These are phyloP conservation scores for Brasilioporus rufonigricans DNA, from an alignment of 768 basidiomycete genomes.

Conservation along the genomic window DNA sequence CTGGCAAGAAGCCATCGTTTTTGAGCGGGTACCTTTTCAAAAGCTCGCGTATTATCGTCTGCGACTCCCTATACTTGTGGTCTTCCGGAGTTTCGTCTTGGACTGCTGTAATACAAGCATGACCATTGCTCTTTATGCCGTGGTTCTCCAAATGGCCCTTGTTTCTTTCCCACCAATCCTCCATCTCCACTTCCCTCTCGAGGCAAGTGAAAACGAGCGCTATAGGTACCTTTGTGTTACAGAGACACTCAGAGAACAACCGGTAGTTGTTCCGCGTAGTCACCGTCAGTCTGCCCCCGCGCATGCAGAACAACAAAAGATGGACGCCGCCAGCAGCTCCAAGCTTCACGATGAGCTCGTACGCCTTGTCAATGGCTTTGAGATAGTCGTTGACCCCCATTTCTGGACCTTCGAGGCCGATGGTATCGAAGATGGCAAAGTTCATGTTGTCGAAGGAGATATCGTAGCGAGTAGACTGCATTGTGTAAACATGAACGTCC, in stretches of 20 bases:
- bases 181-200: not conserved
- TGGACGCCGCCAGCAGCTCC: not conserved
- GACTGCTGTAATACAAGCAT: conserved; percentile 31
- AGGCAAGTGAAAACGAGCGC: not conserved
- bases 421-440: not conserved
- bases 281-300: not conserved
- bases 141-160: conserved; percentile 16
- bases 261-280: no score
- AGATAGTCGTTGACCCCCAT: not conserved
- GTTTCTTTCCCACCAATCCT: conserved; percentile 32
- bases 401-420: not conserved
- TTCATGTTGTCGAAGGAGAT: not conserved
- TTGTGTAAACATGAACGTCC: not conserved
- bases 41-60: conserved; percentile 15
- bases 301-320: not conserved
- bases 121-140: conserved; percentile 29
- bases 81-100: not conserved
- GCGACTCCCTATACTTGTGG: conserved; percentile 21
- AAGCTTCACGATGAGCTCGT: not conserved
- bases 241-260: not conserved
- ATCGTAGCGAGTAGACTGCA: not conserved
- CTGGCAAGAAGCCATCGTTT: conserved; percentile 9
- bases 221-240: not conserved
- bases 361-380: not conserved
- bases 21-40: conserved; percentile 12